Evolutionary conservation across 768 basidiomycete species (phyloP).

Genomic region (Paxillus rubicundulus): DNA sequence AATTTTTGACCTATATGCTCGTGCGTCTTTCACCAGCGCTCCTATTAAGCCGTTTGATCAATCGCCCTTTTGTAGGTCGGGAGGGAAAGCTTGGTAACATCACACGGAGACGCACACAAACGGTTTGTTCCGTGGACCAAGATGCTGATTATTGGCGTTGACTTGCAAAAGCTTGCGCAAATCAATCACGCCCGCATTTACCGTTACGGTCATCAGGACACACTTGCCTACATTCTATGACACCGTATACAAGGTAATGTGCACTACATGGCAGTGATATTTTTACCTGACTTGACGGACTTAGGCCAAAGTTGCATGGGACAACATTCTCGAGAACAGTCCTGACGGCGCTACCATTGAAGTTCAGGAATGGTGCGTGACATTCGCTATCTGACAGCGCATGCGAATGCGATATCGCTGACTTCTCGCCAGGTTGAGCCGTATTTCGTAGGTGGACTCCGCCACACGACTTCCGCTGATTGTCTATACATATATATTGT

Average conservation of each 20-base stretch:
- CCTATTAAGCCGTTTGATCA: background rate
- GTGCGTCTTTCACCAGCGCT: slow-evolving; percentile 12
- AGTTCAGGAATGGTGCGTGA: slow-evolving; percentile 29
- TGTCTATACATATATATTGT: background rate
- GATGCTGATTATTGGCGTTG: background rate
- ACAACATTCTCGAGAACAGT: slow-evolving; percentile 13
- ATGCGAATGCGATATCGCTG: background rate
- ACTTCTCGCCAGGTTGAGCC: slow-evolving; percentile 22
- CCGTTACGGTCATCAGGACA: slow-evolving; percentile 20
- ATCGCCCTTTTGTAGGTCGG: slow-evolving; percentile 8
- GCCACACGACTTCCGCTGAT: background rate
- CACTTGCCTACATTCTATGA: slow-evolving; percentile 25
- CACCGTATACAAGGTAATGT: slow-evolving; percentile 25
- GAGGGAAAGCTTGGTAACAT: slow-evolving; percentile 11
- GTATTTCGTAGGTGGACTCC: slow-evolving; percentile 15
- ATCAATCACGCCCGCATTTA: slow-evolving; percentile 27
- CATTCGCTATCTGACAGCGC: background rate
- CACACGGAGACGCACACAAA: slow-evolving; percentile 3
- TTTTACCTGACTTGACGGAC: background rate
- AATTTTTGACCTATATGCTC: slow-evolving; percentile 34
- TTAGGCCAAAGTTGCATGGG: slow-evolving; percentile 29
- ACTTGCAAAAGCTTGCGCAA: slow-evolving; percentile 19
- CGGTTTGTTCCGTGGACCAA: too few species aligned
- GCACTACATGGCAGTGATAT: too few species aligned
- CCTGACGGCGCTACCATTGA: slow-evolving; percentile 27